Base-by-base conservation (phyloP, 2,329 filamentous ascomycete genomes). In the Sporothrix pseudoabietina region DNA sequence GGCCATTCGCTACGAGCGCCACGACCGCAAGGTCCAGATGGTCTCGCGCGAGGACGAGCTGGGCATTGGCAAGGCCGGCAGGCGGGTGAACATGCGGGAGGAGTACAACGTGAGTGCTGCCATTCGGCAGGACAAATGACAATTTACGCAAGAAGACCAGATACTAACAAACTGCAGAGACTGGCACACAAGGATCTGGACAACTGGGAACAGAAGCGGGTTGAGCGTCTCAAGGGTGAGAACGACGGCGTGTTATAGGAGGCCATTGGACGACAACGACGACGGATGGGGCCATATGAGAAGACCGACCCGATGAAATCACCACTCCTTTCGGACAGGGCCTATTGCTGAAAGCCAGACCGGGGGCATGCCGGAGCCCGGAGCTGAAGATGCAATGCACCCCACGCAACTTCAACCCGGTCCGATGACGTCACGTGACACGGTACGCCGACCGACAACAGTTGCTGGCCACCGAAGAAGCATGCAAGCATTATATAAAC, bases 191-290 rank as follows among this genome's bases (percentile, higher is more conserved):
- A 97, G 82, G 96, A 98, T 80, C 84, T 98, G 75, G 95, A 99
- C 79, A 88, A 94, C 79, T 99, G 96, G 96, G 95, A 98, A 81
- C 96, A 98, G 83, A 97, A 96, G 83, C 90, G 97, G 71, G 94
- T 98, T 12, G 90, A 97, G 84, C 87, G 96, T 80, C 87, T 98
- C 75, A 90, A 93, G 26, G 96, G 96, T 77, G 97, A 99, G 82
- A 92, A 89, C 75, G 95, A 99, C 81, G 95, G 95, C 47, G 88
- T 93, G 69, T 81, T 97, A 35, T 77, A 74, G 77, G 91, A 32
- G 44, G 4, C 4, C 14, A 6, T 10, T 16, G 16, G 26, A 41
- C 26, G 26, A 14, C 68, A 70, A 14, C 19, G 9, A 26, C 16
- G 10, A 59, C 41, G 9, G 10, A 14, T 1, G 26, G 26, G 26